These are phyloP conservation scores for Coemansia sp. DNA, from an alignment of 192 early-diverging fungal genomes.

Conservation along the genomic window DNA sequence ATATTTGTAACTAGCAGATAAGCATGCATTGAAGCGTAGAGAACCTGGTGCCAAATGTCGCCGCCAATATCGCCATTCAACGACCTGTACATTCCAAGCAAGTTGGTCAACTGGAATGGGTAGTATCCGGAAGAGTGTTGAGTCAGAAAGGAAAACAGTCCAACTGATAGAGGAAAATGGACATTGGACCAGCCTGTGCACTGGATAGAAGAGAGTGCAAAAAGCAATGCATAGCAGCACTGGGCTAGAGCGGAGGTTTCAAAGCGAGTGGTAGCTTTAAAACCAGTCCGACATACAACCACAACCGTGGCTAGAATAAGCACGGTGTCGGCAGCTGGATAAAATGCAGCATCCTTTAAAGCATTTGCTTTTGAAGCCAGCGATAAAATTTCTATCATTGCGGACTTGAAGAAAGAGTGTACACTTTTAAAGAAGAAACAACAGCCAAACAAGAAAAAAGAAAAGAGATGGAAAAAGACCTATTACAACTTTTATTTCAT, in stretches of 20 bases:
- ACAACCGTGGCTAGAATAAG: too few relatives aligned
- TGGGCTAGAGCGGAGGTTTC: background rate
- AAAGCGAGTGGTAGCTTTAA: too few relatives aligned
- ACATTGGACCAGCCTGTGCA: background rate
- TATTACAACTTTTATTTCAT: too few relatives aligned
- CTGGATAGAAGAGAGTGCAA: background rate
- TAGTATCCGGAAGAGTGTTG: background rate
- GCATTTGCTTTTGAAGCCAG: too few relatives aligned
- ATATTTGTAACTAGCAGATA: constrained; percentile 12
- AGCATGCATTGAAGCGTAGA: background rate
- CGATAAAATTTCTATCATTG: too few relatives aligned
- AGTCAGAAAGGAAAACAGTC: background rate
- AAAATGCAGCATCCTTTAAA: too few relatives aligned
- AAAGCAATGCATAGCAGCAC: constrained; percentile 1
- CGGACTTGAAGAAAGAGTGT: too few relatives aligned
- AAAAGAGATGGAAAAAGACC: background rate
- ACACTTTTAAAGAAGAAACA: background rate
- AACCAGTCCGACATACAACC: too few relatives aligned
- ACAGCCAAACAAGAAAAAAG: background rate
- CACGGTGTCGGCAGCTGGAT: too few relatives aligned
- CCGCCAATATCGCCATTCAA: background rate
- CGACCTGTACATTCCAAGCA: constrained; percentile 16
- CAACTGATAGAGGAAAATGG: constrained; percentile 2
- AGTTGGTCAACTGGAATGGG: constrained; percentile 11
- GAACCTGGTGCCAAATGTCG: background rate